Conservation (phyloP, 768 basidiomycete genomes). For the Phallus indusiatus region DNA sequence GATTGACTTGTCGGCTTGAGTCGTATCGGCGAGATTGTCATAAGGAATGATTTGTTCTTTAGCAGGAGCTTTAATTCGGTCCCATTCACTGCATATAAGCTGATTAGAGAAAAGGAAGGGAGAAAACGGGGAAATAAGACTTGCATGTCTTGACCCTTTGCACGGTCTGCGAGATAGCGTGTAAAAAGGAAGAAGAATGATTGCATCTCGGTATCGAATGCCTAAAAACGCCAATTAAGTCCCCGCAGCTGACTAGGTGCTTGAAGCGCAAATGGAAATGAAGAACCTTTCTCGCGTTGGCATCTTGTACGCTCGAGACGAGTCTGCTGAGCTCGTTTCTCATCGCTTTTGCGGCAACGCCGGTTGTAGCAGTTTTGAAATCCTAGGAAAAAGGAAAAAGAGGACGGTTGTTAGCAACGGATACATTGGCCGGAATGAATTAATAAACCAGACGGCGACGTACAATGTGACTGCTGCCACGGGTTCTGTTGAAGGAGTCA, state of each 20-base stretch:
- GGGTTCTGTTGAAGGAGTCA: conserved; percentile 64
- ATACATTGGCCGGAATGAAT: neutral
- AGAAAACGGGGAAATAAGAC: conserved; percentile 20
- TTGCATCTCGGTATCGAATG: conserved; percentile 93
- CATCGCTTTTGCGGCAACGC: conserved; percentile 92
- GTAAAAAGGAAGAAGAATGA: conserved; percentile 95
- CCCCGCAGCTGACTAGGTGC: neutral
- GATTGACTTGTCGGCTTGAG: conserved; percentile 42
- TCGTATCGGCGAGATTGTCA: conserved; percentile 49
- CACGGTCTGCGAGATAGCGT: conserved; percentile 84
- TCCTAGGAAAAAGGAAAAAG: conserved; percentile 25
- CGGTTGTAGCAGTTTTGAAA: conserved; percentile 97
- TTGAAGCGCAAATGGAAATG: neutral
- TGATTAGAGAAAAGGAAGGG: conserved; percentile 2
- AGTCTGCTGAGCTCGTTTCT: conserved; percentile 95
- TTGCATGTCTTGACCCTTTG: conserved; percentile 80
- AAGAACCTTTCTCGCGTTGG: conserved; percentile 68
- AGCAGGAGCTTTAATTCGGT: conserved; percentile 79
- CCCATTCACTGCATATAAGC: conserved; percentile 57
- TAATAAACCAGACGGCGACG: neutral
- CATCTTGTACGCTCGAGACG: conserved; percentile 77
- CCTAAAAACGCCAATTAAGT: conserved; percentile 30
- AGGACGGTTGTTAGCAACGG: neutral
- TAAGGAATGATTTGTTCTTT: conserved; percentile 83
- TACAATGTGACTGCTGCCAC: conserved; percentile 70